Percentiles rank a stretch among this genome's conserved stretches.
These are phyloP conservation scores for Phlebiopsis gigantea DNA, from an alignment of 768 basidiomycete genomes.

Conservation along the genomic window DNA sequence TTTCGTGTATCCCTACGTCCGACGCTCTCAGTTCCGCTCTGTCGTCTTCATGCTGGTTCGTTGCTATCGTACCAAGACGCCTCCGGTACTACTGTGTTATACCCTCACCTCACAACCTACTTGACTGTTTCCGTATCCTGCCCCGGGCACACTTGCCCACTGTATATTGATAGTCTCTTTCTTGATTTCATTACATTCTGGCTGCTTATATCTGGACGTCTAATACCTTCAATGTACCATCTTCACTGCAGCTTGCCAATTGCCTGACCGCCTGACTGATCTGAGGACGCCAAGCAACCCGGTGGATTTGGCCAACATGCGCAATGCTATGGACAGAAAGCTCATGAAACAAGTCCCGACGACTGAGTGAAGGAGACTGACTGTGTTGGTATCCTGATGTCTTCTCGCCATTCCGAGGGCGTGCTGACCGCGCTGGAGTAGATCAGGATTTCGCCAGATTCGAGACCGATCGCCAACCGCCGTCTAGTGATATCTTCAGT, in stretches of 20 bases:
- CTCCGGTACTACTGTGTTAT: slow-evolving; percentile 51
- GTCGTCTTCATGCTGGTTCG: slow-evolving; percentile 28
- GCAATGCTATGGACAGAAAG: slow-evolving; percentile 50
- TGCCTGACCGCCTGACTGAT: slow-evolving; percentile 30
- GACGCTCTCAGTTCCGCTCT: slow-evolving; percentile 28
- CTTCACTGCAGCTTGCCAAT: slow-evolving; percentile 88
- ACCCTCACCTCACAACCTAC: slow-evolving; percentile 50
- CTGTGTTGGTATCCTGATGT: slow-evolving; percentile 44
- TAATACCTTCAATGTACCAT: slow-evolving; percentile 82
- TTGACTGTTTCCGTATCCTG: slow-evolving; percentile 60
- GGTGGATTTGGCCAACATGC: slow-evolving; percentile 76
- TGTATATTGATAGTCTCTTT: slow-evolving; percentile 58
- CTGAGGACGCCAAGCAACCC: slow-evolving; percentile 70
- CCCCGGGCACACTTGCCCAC: slow-evolving; percentile 45
- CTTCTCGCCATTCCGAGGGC: slow-evolving; percentile 41
- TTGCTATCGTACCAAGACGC: slow-evolving; percentile 42
- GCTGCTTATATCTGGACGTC: slow-evolving; percentile 48
- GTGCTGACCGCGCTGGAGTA: slow-evolving; percentile 36
- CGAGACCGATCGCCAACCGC: slow-evolving; percentile 76
- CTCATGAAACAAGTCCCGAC: background rate
- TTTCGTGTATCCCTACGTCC: slow-evolving; percentile 72
- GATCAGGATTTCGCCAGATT: slow-evolving; percentile 71
- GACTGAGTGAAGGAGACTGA: slow-evolving; percentile 28
- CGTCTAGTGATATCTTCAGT: slow-evolving; percentile 37
- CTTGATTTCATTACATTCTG: background rate